A percentile compares a stretch with the other conserved stretches of the same genome.
phyloP scores from a whole-genome alignment of 805 yeast genomes.

The Teunomyces pallodes region DNA sequence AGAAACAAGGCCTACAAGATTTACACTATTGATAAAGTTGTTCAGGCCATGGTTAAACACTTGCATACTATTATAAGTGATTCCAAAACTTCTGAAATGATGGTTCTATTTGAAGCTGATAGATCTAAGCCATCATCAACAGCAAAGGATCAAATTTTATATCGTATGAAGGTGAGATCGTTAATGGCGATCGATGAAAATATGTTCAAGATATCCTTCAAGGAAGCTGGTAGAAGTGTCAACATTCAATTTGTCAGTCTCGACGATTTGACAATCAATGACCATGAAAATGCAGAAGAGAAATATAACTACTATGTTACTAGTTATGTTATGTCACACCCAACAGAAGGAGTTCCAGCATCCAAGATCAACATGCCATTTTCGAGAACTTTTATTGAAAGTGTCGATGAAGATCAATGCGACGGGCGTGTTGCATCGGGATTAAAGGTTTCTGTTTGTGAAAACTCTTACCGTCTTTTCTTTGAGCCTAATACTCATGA shows the following conservation, averaged over 20 bases:
- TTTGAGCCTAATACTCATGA: constrained; percentile 81
- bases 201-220: constrained; percentile 82
- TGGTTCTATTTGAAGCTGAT: constrained; percentile 80
- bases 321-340: constrained; percentile 89
- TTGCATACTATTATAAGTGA: constrained; percentile 83
- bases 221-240: constrained; percentile 50
- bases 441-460: constrained; percentile 74
- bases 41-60: constrained; percentile 72
- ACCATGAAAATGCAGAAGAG: constrained; percentile 71
- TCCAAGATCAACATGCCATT: constrained; percentile 78
- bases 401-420: constrained; percentile 52
- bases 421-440: constrained; percentile 69
- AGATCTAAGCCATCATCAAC: constrained; percentile 62
- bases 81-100: constrained; percentile 72
- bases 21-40: constrained; percentile 89
- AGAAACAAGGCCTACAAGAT: constrained; percentile 89
- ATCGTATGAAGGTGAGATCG: constrained; percentile 82
- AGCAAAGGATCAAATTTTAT: constrained; percentile 83
- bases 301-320: constrained; percentile 93
- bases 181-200: constrained; percentile 81
- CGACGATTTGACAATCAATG: constrained; percentile 78
- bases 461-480: constrained; percentile 73
- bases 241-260: constrained; percentile 80
- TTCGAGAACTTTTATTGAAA: constrained; percentile 55
- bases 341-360: constrained; percentile 92